These are phyloP conservation scores for Cicer pinnatifidum DNA, from an alignment of 306 rosid species.

Conservation along the genomic window DNA sequence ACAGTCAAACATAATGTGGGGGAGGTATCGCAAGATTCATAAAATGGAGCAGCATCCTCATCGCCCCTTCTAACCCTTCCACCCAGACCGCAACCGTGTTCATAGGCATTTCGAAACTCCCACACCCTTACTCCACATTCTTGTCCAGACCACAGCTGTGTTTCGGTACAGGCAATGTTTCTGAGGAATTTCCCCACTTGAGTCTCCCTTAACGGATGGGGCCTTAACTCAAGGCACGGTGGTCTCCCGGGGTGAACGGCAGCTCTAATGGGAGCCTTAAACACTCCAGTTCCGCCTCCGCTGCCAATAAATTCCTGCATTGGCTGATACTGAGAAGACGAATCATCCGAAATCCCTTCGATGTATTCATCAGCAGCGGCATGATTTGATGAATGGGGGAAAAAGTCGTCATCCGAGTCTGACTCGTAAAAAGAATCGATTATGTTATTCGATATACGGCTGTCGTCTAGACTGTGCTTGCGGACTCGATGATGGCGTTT, in stretches of 20 bases:
- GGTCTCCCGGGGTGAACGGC: constrained; percentile 90
- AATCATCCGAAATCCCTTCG: constrained; percentile 46
- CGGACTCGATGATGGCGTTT: constrained; percentile 64
- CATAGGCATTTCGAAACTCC: constrained; percentile 62
- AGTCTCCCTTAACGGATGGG: constrained; percentile 92
- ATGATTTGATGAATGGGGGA: constrained; percentile 57
- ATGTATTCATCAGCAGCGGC: constrained; percentile 43
- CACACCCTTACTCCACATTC: constrained; percentile 90
- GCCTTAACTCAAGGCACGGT: constrained; percentile 87
- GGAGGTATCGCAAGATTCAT: constrained; percentile 74
- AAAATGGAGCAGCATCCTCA: constrained; percentile 89
- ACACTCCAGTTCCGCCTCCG: constrained; percentile 69
- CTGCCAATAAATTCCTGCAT: constrained; percentile 79
- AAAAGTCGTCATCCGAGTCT: constrained; percentile 66
- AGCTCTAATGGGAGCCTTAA: constrained; percentile 74
- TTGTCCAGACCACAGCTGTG: constrained; percentile 95
- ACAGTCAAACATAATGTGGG: constrained; percentile 73
- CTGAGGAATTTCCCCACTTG: constrained; percentile 87
- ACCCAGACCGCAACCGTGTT: constrained; percentile 70
- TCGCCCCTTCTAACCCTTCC: constrained; percentile 88
- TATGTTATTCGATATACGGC: constrained; percentile 45
- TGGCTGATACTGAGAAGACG: constrained; percentile 44
- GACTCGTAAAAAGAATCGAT: constrained; percentile 51
- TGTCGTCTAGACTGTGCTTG: constrained; percentile 89
- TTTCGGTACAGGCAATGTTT: constrained; percentile 82